A percentile compares a stretch with the other conserved stretches of the same genome.
Evolutionary conservation across 1,139 yeast species (phyloP).

Genomic region (Taphrina wiesneri): DNA sequence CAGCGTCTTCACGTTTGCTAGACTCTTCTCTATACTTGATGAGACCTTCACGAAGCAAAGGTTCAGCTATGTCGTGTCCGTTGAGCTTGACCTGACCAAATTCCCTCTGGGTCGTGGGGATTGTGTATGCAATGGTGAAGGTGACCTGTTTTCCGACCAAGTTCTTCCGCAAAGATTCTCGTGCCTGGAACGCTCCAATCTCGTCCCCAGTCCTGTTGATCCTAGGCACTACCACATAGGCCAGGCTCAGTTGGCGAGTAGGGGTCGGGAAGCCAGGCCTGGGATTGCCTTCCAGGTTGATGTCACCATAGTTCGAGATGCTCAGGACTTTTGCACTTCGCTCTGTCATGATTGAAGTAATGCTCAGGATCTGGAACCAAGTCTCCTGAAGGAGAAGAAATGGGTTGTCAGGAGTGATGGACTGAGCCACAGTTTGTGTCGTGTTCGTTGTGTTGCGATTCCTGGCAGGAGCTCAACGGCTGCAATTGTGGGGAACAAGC

Average conservation of each 20-base stretch:
- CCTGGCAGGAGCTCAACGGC: neutral
- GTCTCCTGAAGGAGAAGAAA: neutral
- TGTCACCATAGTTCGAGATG: conserved; percentile 16
- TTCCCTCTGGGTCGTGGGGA: conserved; percentile 4
- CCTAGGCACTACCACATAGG: conserved; percentile 34
- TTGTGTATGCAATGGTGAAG: conserved; percentile 10
- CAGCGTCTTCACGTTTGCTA: neutral
- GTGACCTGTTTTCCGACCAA: conserved; percentile 68
- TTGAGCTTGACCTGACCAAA: conserved; percentile 10
- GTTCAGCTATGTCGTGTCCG: conserved; percentile 11
- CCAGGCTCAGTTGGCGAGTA: conserved; percentile 22
- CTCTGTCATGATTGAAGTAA: neutral
- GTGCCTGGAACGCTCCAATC: conserved; percentile 51
- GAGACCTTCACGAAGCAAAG: conserved; percentile 5
- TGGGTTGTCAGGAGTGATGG: neutral
- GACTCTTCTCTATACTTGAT: neutral
- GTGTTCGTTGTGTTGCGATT: conserved; percentile 3
- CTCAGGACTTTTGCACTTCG: conserved; percentile 23
- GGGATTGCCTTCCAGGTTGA: conserved; percentile 22
- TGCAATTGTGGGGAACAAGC: neutral
- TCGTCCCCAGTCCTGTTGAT: conserved; percentile 24
- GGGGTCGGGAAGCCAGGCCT: conserved; percentile 21
- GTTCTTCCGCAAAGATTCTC: conserved; percentile 68
- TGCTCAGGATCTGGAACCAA: neutral
- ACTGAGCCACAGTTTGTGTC: conserved; percentile 6